Conservation (phyloP, 176 grass and related monocot species). For the Carex parvula region DNA sequence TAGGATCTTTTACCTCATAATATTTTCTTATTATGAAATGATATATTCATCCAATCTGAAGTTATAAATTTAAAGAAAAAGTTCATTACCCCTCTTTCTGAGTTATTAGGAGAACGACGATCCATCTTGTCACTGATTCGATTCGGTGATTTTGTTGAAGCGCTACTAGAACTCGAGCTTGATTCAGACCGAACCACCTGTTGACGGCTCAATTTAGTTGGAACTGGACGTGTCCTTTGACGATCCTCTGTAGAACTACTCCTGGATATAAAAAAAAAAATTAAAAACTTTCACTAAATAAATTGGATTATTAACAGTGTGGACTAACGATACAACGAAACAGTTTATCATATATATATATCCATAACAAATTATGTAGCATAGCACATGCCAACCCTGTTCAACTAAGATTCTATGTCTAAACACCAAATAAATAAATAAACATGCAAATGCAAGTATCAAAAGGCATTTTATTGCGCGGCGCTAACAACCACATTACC, state of each 20-base stretch:
- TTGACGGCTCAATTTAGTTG: conserved; percentile 40
- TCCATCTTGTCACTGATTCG: conserved; percentile 54
- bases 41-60: neutral
- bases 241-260: conserved; percentile 54
- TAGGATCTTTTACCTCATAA: conserved; percentile 14
- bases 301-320: conserved; percentile 39
- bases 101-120: conserved; percentile 38
- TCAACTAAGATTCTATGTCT: neutral
- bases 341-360: neutral
- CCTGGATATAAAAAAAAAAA: conserved; percentile 45
- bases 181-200: conserved; percentile 31
- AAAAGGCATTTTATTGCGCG: conserved; percentile 36
- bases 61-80: conserved; percentile 7
- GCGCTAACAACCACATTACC: neutral
- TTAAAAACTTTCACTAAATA: conserved; percentile 24
- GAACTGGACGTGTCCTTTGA: conserved; percentile 38
- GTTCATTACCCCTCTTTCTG: conserved; percentile 49
- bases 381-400: neutral
- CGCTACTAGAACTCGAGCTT: conserved; percentile 34
- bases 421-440: neutral
- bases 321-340: conserved; percentile 22
- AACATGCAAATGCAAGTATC: conserved; percentile 37
- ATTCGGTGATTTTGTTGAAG: conserved; percentile 49
- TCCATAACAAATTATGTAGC: neutral
- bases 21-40: conserved; percentile 4